phyloP scores from a whole-genome alignment of 140 eudicot species.

The Flaveria floridana region DNA sequence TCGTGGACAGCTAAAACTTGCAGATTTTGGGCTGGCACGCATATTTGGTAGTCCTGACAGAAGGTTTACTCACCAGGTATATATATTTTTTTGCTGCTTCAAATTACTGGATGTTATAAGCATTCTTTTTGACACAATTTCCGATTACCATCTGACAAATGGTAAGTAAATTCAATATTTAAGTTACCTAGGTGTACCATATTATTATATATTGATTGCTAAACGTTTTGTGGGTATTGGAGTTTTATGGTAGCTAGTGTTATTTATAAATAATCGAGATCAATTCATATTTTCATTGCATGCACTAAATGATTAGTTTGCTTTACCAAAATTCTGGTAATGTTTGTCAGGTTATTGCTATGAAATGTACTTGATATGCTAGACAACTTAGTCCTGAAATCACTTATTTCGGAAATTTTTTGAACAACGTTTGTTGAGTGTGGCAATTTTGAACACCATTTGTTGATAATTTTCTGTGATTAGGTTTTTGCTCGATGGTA shows the following conservation, averaged over 20 bases:
- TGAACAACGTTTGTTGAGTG: neutral
- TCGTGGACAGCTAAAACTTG: conserved; percentile 85
- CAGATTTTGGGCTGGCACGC: conserved; percentile 95
- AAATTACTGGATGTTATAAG: conserved; percentile 12
- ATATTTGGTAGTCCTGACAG: conserved; percentile 94
- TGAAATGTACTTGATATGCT: conserved; percentile 14
- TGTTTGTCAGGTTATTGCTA: neutral
- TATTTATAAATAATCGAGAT: neutral
- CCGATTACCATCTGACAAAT: conserved; percentile 16
- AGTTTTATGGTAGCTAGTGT: conserved; percentile 2
- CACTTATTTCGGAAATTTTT: neutral
- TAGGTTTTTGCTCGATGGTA: conserved; percentile 99
- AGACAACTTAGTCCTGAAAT: neutral
- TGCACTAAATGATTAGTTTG: neutral
- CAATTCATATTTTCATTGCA: neutral
- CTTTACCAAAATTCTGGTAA: neutral
- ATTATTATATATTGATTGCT: neutral
- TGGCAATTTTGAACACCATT: conserved; percentile 6
- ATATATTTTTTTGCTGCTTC: conserved; percentile 15
- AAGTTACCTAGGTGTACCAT: neutral
- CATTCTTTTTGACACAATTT: neutral
- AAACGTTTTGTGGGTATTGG: neutral
- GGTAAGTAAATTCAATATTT: conserved; percentile 2
- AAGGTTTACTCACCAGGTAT: conserved; percentile 94
- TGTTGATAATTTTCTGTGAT: neutral